phyloP scores from a whole-genome alignment of 768 basidiomycete genomes.

The Pleurotus salmoneostramineus region DNA sequence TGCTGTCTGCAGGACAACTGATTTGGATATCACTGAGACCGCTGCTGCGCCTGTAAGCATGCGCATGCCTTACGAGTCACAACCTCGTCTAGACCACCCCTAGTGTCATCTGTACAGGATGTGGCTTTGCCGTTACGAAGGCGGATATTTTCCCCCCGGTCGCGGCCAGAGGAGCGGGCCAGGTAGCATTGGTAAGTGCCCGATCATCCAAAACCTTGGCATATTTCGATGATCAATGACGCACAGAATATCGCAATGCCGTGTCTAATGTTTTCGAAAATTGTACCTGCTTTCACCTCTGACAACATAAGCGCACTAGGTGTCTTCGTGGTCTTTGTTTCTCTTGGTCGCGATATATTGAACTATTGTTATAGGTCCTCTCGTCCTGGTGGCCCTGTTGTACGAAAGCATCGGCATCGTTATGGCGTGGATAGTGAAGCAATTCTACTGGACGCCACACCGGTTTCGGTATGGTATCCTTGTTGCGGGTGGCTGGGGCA shows the following conservation, averaged over 20 bases:
- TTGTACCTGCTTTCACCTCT: slow-evolving; percentile 59
- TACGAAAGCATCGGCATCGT: slow-evolving; percentile 55
- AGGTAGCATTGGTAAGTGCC: slow-evolving; percentile 47
- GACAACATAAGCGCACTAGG: slow-evolving; percentile 56
- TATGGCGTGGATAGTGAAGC: slow-evolving; percentile 52
- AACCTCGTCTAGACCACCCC: background rate
- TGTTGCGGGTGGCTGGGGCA: slow-evolving; percentile 66
- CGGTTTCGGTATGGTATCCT: slow-evolving; percentile 70
- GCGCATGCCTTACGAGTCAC: background rate
- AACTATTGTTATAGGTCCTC: slow-evolving; percentile 41
- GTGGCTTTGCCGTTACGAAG: slow-evolving; percentile 58
- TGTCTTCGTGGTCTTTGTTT: slow-evolving; percentile 14
- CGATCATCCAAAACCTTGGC: background rate
- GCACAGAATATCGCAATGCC: slow-evolving; percentile 55
- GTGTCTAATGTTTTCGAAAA: slow-evolving; percentile 66
- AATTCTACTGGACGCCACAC: slow-evolving; percentile 75
- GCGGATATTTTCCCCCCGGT: slow-evolving; percentile 54
- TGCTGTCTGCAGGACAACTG: slow-evolving; percentile 38
- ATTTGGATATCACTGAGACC: slow-evolving; percentile 65
- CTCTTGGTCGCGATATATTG: background rate
- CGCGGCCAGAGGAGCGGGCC: slow-evolving; percentile 57
- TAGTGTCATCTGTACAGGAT: slow-evolving; percentile 50
- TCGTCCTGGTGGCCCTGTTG: slow-evolving; percentile 54
- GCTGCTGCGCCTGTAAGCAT: slow-evolving; percentile 53
- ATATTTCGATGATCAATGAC: background rate